Percentiles rank a stretch among this genome's conserved stretches.
These are phyloP conservation scores for Zygoascus sp. DNA, from an alignment of 1,139 yeast species.

Conservation along the genomic window DNA sequence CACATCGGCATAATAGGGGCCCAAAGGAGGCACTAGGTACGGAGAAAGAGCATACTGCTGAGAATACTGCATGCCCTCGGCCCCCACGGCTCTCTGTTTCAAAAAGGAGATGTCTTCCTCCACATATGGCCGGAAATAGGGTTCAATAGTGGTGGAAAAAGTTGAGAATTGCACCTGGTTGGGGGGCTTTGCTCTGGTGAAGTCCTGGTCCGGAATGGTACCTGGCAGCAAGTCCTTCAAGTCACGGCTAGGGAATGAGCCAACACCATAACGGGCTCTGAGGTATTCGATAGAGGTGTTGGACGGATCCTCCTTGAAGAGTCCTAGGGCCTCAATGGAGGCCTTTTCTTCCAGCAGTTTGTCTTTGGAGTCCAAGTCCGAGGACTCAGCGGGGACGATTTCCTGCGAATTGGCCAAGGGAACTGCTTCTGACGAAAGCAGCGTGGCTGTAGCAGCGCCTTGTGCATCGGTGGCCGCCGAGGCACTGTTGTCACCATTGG, in stretches of 20 bases:
- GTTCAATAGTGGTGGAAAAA: constrained; percentile 78
- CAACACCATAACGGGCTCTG: constrained; percentile 78
- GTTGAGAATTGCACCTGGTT: constrained; percentile 93
- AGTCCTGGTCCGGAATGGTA: constrained; percentile 78
- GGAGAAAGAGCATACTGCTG: constrained; percentile 35
- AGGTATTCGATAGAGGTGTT: constrained; percentile 64
- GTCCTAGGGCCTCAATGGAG: constrained; percentile 41
- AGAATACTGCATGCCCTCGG: constrained; percentile 22
- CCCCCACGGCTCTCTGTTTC: constrained; percentile 45
- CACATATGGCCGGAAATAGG: constrained; percentile 67
- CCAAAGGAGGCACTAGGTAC: constrained; percentile 68
- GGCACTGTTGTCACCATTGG: no score
- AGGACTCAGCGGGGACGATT: not conserved
- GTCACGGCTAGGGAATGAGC: constrained; percentile 79
- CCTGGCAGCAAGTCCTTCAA: constrained; percentile 79
- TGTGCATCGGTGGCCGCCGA: no score
- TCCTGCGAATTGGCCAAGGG: not conserved
- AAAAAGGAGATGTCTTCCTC: constrained; percentile 81
- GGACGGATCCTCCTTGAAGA: constrained; percentile 57
- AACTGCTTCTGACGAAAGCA: not conserved
- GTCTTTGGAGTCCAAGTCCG: not conserved
- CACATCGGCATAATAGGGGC: constrained; percentile 70
- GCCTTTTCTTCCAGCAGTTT: not conserved
- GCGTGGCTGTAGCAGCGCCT: constrained; percentile 7
- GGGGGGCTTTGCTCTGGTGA: constrained; percentile 77